A percentile compares a stretch with the other conserved stretches of the same genome.
Evolutionary conservation across 805 yeast genomes (phyloP).

Genomic region (Lachancea mirantina): DNA sequence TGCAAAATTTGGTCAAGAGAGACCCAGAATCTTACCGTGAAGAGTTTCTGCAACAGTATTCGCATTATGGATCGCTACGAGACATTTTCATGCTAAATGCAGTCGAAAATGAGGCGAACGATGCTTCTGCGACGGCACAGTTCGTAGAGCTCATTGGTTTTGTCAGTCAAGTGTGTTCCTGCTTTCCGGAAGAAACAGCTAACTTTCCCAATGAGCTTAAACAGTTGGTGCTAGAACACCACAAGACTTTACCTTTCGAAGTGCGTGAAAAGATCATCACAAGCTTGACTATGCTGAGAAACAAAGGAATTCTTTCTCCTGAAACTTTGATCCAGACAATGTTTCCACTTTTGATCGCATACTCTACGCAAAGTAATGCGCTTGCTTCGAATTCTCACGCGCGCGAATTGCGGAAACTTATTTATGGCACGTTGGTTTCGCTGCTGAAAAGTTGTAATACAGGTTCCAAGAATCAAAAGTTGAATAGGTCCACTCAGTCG

Average conservation of each 20-base stretch:
- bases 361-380: slow-evolving; percentile 43
- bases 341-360: slow-evolving; percentile 73
- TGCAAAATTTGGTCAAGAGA: slow-evolving; percentile 87
- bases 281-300: slow-evolving; percentile 82
- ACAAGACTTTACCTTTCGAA: slow-evolving; percentile 74
- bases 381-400: slow-evolving; percentile 54
- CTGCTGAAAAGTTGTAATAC: slow-evolving; percentile 76
- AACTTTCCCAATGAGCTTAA: slow-evolving; percentile 77
- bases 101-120: slow-evolving; percentile 23
- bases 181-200: slow-evolving; percentile 84
- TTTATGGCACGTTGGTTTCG: slow-evolving; percentile 71
- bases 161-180: slow-evolving; percentile 82
- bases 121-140: slow-evolving; percentile 32
- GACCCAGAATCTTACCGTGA: slow-evolving; percentile 93
- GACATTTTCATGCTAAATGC: slow-evolving; percentile 73
- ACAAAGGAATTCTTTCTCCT: slow-evolving; percentile 70
- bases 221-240: slow-evolving; percentile 61
- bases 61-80: slow-evolving; percentile 85
- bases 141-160: slow-evolving; percentile 84
- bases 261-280: slow-evolving; percentile 87
- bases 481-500: slow-evolving; percentile 88
- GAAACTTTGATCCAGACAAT: slow-evolving; percentile 78
- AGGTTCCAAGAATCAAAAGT: slow-evolving; percentile 82
- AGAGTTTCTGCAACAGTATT: slow-evolving; percentile 86
- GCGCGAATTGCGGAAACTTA: slow-evolving; percentile 73